Evolutionary conservation across 2,329 filamentous ascomycete genomes (phyloP), one percentile per base, ranked within the genome.

Genomic region (Colletotrichum cereale): DNA sequence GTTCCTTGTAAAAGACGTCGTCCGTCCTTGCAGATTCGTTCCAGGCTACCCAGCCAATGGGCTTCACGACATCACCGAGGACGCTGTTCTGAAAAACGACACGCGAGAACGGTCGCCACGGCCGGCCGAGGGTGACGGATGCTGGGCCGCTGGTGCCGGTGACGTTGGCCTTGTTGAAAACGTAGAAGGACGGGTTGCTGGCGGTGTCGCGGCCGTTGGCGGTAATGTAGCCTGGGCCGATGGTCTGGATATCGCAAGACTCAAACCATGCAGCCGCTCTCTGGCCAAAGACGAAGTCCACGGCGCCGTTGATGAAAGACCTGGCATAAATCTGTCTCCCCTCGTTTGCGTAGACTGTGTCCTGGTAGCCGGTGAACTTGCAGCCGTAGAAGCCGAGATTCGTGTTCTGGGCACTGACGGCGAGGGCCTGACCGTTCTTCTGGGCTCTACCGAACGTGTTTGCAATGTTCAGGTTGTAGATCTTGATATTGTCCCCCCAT

Each of bases 241-340:
- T 78, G 36, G 86, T 84, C 47, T 83, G 78, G 71, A 90, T 86
- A 57, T 86, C 82, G 69, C 83, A 82, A 73, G 66, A 87, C 65
- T 88, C 84, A 73, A 90, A 87, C 87, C 87, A 90, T 12, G 84
- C 84, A 3, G 78, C 76, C 1, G 85, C 87, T 29, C 82, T 77
- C 75, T 88, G 86, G 12, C 88, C 88, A 73, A 90, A 90, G 77
- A 90, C 87, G 78, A 89, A 90, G 77, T 90, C 88, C 7, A 86
- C 86, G 0, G 86, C 86, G 48, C 88, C 88, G 71, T 85, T 82
- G 73, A 90, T 89, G 74, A 85, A 85, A 74, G 82, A 84, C 64
- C 84, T 84, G 14, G 84, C 85, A 75, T 88, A 90, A 56, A 90
- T 76, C 72, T 90, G 87, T 26, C 83, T 80, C 26, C 88, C 88